These are phyloP conservation scores for Polyporus tsugae DNA, from an alignment of 1,284 basidiomycete species.

Conservation along the genomic window DNA sequence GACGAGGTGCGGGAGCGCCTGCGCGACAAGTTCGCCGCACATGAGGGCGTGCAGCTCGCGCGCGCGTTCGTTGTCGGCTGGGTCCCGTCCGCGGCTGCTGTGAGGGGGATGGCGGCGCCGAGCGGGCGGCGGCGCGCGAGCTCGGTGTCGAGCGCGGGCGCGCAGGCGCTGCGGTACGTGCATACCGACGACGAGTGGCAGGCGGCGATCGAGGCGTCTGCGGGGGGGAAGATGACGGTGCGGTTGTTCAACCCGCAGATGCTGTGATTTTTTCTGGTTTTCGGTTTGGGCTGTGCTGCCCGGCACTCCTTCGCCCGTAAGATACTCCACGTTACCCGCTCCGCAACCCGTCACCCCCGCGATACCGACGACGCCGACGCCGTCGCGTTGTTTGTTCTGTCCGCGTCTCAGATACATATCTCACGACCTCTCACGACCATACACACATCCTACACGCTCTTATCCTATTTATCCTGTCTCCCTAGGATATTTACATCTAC, in stretches of 20 bases:
- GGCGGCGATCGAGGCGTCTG: constrained; percentile 42
- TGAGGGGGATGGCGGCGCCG: constrained; percentile 28
- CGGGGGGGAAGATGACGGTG: constrained; percentile 44
- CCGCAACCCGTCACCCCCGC: too few relatives aligned
- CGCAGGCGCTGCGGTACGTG: constrained; percentile 45
- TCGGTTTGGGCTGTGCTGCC: not conserved
- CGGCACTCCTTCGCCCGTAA: not conserved
- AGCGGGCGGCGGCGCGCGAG: constrained; percentile 41
- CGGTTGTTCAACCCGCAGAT: constrained; percentile 42
- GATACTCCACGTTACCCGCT: not conserved
- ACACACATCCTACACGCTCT: not conserved
- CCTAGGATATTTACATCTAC: constrained; percentile 2
- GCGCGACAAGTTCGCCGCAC: constrained; percentile 67
- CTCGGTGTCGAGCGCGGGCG: constrained; percentile 47
- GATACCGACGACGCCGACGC: not conserved
- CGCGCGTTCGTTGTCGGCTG: constrained; percentile 63
- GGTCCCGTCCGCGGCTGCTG: constrained; percentile 17
- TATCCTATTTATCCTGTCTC: constrained; percentile 25
- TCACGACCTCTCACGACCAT: constrained; percentile 36
- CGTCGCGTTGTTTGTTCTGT: not conserved
- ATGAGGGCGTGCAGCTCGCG: constrained; percentile 62
- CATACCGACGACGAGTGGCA: constrained; percentile 52
- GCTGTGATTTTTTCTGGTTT: constrained; percentile 12
- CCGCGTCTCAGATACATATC: not conserved
- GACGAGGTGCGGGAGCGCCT: constrained; percentile 61